Conservation (phyloP, 2,329 filamentous ascomycete genomes). For the Fusarium sp. region DNA sequence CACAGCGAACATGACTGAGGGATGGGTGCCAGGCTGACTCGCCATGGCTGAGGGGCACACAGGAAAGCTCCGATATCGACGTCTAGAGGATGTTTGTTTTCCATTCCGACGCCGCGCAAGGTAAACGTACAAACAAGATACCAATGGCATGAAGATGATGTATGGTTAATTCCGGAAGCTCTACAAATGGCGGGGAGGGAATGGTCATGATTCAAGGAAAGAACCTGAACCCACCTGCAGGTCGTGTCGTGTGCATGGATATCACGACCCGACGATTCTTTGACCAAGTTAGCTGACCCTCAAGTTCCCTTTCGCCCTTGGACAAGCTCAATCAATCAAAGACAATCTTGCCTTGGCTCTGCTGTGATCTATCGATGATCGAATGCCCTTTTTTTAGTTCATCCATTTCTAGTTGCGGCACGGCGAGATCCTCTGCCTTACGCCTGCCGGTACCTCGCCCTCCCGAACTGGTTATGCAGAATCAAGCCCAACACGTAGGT, state of each 20-base stretch:
- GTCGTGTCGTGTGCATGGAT: background rate
- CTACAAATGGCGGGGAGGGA: constrained; percentile 23
- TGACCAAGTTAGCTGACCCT: background rate
- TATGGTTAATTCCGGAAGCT: constrained; percentile 16
- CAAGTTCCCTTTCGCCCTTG: background rate
- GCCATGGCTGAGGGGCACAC: constrained; percentile 15
- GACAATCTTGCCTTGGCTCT: background rate
- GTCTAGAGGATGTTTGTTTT: constrained; percentile 28
- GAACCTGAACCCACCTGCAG: constrained; percentile 20
- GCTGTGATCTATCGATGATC: constrained; percentile 7
- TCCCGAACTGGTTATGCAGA: constrained; percentile 16
- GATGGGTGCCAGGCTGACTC: constrained; percentile 25
- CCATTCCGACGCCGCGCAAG: constrained; percentile 4
- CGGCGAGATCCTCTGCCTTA: background rate
- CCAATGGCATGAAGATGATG: constrained; percentile 38
- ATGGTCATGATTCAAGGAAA: constrained; percentile 30
- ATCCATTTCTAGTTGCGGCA: constrained; percentile 4
- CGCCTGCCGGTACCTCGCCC: constrained; percentile 24
- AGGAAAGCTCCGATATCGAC: constrained; percentile 20
- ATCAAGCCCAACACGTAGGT: constrained; percentile 15
- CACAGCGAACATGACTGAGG: background rate
- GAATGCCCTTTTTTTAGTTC: constrained; percentile 4
- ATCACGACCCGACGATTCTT: background rate
- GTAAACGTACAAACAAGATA: constrained; percentile 20
- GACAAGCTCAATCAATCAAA: background rate